Evolutionary conservation across 345 rosid species (phyloP).

Genomic region (Balakata baccata): DNA sequence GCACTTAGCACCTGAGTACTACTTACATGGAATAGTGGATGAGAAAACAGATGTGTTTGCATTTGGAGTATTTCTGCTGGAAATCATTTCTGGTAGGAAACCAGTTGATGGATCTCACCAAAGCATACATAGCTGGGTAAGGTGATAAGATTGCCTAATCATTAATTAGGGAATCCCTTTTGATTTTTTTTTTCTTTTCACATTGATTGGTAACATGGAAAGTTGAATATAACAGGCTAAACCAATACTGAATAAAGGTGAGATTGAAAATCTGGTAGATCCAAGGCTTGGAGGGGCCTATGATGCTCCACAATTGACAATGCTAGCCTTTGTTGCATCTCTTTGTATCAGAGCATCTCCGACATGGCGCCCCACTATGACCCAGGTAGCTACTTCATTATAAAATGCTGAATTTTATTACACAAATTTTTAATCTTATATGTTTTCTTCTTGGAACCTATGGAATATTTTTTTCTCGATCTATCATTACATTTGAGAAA

Average conservation of each 20-base stretch:
- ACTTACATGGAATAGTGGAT: conserved; percentile 91
- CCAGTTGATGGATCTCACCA: conserved; percentile 87
- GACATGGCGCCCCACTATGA: conserved; percentile 82
- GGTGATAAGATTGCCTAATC: too few relatives aligned
- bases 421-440: too few relatives aligned
- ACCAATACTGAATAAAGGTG: conserved; percentile 61
- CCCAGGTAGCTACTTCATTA: conserved; percentile 47
- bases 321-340: conserved; percentile 76
- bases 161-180: too few relatives aligned
- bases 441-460: too few relatives aligned
- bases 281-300: conserved; percentile 69
- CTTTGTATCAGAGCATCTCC: conserved; percentile 80
- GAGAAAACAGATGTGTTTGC: conserved; percentile 98
- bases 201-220: not conserved
- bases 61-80: conserved; percentile 84
- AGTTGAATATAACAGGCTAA: conserved; percentile 50
- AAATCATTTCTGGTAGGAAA: conserved; percentile 80
- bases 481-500: too few relatives aligned
- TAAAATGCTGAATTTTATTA: not conserved
- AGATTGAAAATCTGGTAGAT: conserved; percentile 62
- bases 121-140: conserved; percentile 92
- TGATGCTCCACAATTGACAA: conserved; percentile 52
- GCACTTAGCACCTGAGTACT: conserved; percentile 96
- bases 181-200: not conserved
- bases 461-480: too few relatives aligned